Base-by-base conservation (phyloP, 495 filamentous ascomycete genomes). In the Daldinia decipiens region DNA sequence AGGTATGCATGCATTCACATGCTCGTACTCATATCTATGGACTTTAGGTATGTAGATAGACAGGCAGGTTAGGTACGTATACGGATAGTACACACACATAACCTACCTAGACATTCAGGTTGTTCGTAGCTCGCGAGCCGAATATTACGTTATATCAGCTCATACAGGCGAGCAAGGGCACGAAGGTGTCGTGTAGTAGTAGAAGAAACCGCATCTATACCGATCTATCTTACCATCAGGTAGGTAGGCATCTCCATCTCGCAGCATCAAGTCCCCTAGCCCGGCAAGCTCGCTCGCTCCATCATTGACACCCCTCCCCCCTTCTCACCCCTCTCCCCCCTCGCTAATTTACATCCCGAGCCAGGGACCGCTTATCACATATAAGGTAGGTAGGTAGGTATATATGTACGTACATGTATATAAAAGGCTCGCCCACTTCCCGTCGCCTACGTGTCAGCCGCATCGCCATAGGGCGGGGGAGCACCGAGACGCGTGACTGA, bases 381-480 rank as follows among this genome's bases (percentile, higher is more conserved):
- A 24, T 24, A 24, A 24, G 21, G 21, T 24, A 24, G 21, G 21
- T 2, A 24, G 1, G 21, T 24, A 24, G 1, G 21, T 24, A 24
- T 24, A 9, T 11, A 24, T 13, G 21, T n/a, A 53, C 13, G 26
- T 53, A 17, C 26, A 62, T 43, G 15, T 52, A 36, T 45, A 51
- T 52, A 34, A 56, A 19, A 17, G 12, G n/a, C 60, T 58, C 24
- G 54, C 61, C 70, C 60, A 65, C 57, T 66, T 69, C 45, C 52
- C 40, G 50, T 52, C 6, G 62, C 45, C 36, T 73, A 73, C 70
- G 70, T 73, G 70, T 73, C 70, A 73, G 70, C 70, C 70, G 65
- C 65, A 62, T 62, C 31, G 45, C 38, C 59, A 73, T 73, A 69
- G 70, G 65, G n/a, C 62, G 53, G 24, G 19, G 8, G 17, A 36